These are phyloP conservation scores for Fusarium scirpi DNA, from an alignment of 2,329 filamentous ascomycete genomes.

Conservation along the genomic window DNA sequence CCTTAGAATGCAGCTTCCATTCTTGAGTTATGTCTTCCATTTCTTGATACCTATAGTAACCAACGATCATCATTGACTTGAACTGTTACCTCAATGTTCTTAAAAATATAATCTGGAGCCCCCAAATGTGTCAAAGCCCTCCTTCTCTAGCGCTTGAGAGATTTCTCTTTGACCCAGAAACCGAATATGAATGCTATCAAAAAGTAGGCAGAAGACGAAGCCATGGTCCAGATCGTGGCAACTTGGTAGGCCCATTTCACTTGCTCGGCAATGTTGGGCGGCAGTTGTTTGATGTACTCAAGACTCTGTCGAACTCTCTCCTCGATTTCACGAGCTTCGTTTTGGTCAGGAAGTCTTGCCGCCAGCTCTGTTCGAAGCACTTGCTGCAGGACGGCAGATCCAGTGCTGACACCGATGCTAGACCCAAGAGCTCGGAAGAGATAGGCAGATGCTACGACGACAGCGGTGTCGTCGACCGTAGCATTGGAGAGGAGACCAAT, in stretches of 20 bases:
- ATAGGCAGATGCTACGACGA: slow-evolving; percentile 83
- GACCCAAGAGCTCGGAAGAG: slow-evolving; percentile 84
- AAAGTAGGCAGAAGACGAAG: slow-evolving; percentile 54
- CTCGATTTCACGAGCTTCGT: slow-evolving; percentile 74
- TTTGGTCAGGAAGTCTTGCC: slow-evolving; percentile 64
- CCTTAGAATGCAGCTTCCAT: background rate
- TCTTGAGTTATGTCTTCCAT: background rate
- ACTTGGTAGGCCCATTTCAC: slow-evolving; percentile 75
- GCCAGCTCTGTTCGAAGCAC: slow-evolving; percentile 69
- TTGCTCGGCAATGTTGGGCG: slow-evolving; percentile 67
- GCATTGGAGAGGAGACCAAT: slow-evolving; percentile 80
- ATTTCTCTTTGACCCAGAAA: slow-evolving; percentile 69
- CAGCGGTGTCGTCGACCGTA: slow-evolving; percentile 73
- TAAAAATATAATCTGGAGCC: background rate
- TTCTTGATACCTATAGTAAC: background rate
- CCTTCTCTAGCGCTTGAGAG: slow-evolving; percentile 55
- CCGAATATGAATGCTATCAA: slow-evolving; percentile 55
- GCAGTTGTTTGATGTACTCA: slow-evolving; percentile 74
- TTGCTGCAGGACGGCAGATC: slow-evolving; percentile 78
- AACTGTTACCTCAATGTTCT: no score
- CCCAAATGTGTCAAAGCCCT: background rate
- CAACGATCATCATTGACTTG: background rate
- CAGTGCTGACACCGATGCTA: slow-evolving; percentile 79
- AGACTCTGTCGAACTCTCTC: slow-evolving; percentile 76
- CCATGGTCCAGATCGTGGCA: slow-evolving; percentile 57